phyloP scores from a whole-genome alignment of 768 basidiomycete species.

The Serendipita sp. region DNA sequence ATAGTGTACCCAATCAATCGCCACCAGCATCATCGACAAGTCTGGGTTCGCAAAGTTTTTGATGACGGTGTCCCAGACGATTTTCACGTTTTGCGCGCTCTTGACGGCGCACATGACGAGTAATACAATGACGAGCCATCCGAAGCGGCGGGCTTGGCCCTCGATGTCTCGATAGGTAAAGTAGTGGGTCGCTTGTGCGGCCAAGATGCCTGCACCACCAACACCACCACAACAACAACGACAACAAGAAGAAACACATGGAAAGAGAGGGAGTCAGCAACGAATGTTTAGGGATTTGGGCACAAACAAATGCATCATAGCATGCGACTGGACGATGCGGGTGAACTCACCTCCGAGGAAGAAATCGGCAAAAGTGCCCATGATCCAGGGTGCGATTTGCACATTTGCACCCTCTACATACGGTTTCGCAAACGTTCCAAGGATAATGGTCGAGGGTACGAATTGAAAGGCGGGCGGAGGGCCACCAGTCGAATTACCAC shows the following conservation, averaged over 20 bases:
- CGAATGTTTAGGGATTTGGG: too few species aligned
- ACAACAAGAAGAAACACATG: too few species aligned
- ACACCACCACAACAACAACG: too few species aligned
- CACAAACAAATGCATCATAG: too few species aligned
- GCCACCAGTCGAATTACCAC: too few species aligned
- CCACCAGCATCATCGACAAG: conserved; percentile 1
- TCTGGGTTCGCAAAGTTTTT: not conserved
- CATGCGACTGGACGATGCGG: too few species aligned
- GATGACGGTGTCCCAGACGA: not conserved
- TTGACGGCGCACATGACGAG: not conserved
- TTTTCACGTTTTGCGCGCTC: not conserved
- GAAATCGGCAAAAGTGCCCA: conserved; percentile 4
- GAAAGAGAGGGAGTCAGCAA: too few species aligned
- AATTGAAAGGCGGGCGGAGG: not conserved
- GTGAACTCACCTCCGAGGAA: not conserved
- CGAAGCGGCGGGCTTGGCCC: not conserved
- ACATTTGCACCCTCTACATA: conserved; percentile 3
- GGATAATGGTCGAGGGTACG: conserved; percentile 4
- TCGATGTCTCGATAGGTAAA: conserved; percentile 1
- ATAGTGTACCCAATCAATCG: not conserved
- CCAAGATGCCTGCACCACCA: not conserved
- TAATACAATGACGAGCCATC: not conserved
- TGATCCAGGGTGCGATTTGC: not conserved
- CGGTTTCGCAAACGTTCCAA: not conserved
- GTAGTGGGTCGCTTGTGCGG: not conserved